Evolutionary conservation across 192 early-diverging fungal species (phyloP), one percentile per base, ranked within the genome.

Genomic region (Podila minutissima): DNA sequence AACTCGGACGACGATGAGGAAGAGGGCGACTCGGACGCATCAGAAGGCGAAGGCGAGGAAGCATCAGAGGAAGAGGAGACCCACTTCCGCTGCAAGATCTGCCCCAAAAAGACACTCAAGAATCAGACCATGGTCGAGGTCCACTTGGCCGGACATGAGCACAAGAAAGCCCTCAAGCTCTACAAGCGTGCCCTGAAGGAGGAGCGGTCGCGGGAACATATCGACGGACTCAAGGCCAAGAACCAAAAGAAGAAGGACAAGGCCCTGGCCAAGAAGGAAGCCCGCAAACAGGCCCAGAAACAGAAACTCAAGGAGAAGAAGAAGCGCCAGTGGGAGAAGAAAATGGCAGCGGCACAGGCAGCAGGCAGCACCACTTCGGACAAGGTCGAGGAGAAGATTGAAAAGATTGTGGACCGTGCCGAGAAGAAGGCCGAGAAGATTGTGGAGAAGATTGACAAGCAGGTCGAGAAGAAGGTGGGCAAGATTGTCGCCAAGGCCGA

Each of bases 71-170:
- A 59, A n/a, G 75, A 79, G 46, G 76, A 71, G 15, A 72, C 70
- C 35, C 76, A 79, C 62, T 79, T 72, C 66, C 76, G 76, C 33
- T 79, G 76, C 76, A 79, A 79, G 66, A 72, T 79, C 66, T 79
- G 76, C 22, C 76, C 76, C 51, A 71, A 62, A 32, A 79, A 79
- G 65, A 72, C 48, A 4, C 76, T 79, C 61, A 79, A 79, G 70
- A 79, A 79, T 33, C 51, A 67, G 38, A 79, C 65, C 35, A 79
- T 79, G 76, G 76, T 79, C 33, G 22, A 72, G 20, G 70, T 79
- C 29, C 76, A 79, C 58, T 58, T 79, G 59, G 57, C 72, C 37
- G 76, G 76, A 22, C 66, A 72, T 22, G 59, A 68, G 28, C 76
- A 79, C 76, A 79, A 72, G 66, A 60, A 35, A 35, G 71, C 67